A percentile compares a stretch with the other conserved stretches of the same genome.
Evolutionary conservation across 257 asterid genomes (phyloP).

Genomic region (Primulina eburnea): DNA sequence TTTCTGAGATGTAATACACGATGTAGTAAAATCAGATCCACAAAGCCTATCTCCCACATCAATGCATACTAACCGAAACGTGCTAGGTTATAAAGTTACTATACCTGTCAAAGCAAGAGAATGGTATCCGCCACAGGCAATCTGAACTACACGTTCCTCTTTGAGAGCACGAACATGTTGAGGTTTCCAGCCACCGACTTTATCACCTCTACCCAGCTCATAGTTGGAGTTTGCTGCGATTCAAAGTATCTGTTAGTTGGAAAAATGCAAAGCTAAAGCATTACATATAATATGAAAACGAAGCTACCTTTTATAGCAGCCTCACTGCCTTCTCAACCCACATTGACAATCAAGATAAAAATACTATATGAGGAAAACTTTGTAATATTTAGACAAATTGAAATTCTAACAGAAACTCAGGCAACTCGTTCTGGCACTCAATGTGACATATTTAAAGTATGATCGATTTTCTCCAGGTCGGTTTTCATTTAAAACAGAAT

Average conservation of each 20-base stretch:
- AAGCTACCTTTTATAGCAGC: background rate
- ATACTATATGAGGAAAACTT: background rate
- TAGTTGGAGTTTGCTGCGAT: constrained; percentile 84
- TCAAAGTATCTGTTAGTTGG: constrained; percentile 19
- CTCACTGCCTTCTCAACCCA: background rate
- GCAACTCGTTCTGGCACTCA: background rate
- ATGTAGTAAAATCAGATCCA: constrained; percentile 20
- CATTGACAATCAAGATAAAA: background rate
- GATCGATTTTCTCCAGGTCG: background rate
- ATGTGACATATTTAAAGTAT: background rate
- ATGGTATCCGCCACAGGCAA: constrained; percentile 97
- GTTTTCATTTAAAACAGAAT: too few relatives aligned
- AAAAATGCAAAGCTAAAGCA: background rate
- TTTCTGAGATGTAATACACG: constrained; percentile 42
- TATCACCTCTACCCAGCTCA: constrained; percentile 97
- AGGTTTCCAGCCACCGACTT: constrained; percentile 92
- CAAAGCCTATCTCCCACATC: constrained; percentile 8
- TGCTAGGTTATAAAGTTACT: constrained; percentile 1
- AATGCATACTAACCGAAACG: background rate
- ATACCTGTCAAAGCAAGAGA: constrained; percentile 95
- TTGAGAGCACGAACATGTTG: constrained; percentile 72
- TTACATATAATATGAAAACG: background rate
- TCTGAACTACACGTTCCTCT: constrained; percentile 67
- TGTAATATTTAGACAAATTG: background rate
- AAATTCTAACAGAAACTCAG: background rate